Evolutionary conservation across 495 filamentous ascomycete genomes (phyloP), one percentile per base, ranked within the genome.

Genomic region (Acidomyces sp.): DNA sequence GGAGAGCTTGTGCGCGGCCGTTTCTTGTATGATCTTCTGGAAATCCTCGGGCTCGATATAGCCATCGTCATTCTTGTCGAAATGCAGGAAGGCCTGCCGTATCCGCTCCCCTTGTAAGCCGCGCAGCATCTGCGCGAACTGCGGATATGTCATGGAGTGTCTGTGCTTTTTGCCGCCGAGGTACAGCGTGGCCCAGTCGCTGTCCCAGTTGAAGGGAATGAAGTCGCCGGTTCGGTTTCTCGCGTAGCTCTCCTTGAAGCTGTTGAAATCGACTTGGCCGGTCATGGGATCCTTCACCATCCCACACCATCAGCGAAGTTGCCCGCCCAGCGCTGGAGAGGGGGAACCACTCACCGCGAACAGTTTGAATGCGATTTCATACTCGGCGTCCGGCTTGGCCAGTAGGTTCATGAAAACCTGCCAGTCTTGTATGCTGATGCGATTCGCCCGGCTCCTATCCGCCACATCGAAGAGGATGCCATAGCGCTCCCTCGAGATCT

Each of bases 111-210:
- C 92, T 62, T 95, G 88, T 43, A 97, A 66, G 22, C 86, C 92
- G 41, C 88, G 82, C 45, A 97, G 71, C 88, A 97, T 94, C 63
- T 97, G 90, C 23, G 90, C 80, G 63, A 97, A 97, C 60, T 97
- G 88, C 7, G 83, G 80, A 62, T 97, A 97, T 48, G 87, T 87
- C 63, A 97, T 77, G 41, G 80, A 72, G 59, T 94, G 92, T 25
- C 87, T 71, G 54, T 77, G 75, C 55, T 77, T 80, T 63, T 77
- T 85, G 44, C 78, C 74, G 23, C 90, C 90, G 41, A 84, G 79
- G 61, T 97, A 96, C 41, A 97, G 68, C 35, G 77, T 83, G n/a
- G 84, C 88, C 90, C 90, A 97, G 60, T 93, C 85, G 37, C 81
- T 88, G 57, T 85, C 78, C 90, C 90, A 97, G 56, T 97, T 78